phyloP scores from a whole-genome alignment of 306 rosid species.

The Ammopiptanthus mongolicus region DNA sequence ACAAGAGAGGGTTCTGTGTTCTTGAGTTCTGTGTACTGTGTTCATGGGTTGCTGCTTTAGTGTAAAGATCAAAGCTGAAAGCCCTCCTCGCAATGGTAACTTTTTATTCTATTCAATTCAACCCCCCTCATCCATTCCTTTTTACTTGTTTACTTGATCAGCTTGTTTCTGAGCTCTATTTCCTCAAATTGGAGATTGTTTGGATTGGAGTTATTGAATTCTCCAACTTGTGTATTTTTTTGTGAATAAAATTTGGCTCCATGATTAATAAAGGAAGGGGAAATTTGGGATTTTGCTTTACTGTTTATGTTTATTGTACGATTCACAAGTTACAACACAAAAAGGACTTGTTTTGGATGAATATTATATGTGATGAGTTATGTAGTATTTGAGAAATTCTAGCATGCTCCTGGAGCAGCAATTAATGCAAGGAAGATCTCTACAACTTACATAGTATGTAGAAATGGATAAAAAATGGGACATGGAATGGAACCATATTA shows the following conservation, averaged over 20 bases:
- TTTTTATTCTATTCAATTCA: background rate
- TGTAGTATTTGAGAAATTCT: background rate
- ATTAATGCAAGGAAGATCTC: background rate
- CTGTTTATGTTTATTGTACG: background rate
- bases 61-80: constrained; percentile 84
- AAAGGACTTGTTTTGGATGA: background rate
- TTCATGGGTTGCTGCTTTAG: constrained; percentile 84
- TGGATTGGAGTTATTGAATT: background rate
- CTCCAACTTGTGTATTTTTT: background rate
- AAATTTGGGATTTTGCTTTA: background rate
- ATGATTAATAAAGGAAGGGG: background rate
- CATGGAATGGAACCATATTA: background rate
- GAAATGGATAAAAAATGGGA: background rate
- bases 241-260: background rate
- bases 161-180: background rate
- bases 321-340: background rate
- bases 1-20: background rate
- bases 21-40: constrained; percentile 1
- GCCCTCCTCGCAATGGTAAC: constrained; percentile 72
- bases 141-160: constrained; percentile 3
- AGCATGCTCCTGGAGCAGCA: background rate
- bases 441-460: background rate
- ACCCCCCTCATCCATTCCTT: background rate
- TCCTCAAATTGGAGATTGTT: background rate
- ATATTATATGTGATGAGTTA: background rate